Conservation (phyloP, 306 rosid genomes). For the Geum urbanum region DNA sequence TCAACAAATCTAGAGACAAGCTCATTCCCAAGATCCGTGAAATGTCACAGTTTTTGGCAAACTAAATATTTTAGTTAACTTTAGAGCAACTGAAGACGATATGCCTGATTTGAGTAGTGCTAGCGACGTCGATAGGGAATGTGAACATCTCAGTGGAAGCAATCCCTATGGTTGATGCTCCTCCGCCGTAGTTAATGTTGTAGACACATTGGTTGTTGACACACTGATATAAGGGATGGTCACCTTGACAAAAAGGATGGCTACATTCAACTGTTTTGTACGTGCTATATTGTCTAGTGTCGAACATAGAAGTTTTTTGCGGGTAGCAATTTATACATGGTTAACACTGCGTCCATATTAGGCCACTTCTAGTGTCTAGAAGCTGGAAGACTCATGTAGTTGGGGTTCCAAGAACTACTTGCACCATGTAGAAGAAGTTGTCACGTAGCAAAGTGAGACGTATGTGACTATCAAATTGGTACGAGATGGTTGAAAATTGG, state of each 20-base stretch:
- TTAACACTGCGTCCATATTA: constrained; percentile 25
- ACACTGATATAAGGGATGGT: not conserved
- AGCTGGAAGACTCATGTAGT: not conserved
- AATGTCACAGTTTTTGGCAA: not conserved
- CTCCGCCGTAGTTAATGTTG: constrained; percentile 7
- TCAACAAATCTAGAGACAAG: not conserved
- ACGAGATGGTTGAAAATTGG: not conserved
- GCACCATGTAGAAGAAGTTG: not conserved
- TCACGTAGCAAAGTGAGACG: not conserved
- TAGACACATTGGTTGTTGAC: constrained; percentile 9
- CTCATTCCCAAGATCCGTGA: constrained; percentile 17
- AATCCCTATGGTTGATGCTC: constrained; percentile 3
- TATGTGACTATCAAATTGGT: not conserved
- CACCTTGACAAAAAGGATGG: constrained; percentile 9
- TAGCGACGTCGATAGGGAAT: not conserved
- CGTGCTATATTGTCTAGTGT: not conserved
- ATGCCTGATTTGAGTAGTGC: not conserved
- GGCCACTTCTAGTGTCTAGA: constrained; percentile 21
- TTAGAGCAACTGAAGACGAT: constrained; percentile 25
- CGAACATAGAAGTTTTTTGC: not conserved
- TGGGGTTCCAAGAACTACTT: constrained; percentile 4
- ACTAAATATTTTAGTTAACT: not conserved
- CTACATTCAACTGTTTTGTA: constrained; percentile 11
- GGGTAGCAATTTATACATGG: constrained; percentile 18
- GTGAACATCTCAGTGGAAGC: constrained; percentile 13